Evolutionary conservation across 2,329 filamentous ascomycete genomes (phyloP), one percentile per base, ranked within the genome.

Genomic region (Xylariales sp.): DNA sequence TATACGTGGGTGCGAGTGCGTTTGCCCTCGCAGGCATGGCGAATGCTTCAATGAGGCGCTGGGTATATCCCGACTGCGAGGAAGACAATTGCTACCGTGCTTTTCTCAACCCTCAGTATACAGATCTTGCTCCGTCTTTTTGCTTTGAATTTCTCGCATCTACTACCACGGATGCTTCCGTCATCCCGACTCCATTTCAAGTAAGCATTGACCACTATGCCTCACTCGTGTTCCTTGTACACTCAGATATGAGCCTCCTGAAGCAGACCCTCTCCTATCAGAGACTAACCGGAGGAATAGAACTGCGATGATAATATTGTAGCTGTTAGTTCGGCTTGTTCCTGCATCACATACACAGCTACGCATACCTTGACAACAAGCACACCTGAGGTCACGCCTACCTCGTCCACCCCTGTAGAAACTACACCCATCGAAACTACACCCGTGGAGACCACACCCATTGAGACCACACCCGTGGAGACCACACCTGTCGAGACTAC

Each of bases 11-110:
- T 59, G 61, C 72, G 48, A 62, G 70, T 39, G 72, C 69, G 60
- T 59, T 76, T 32, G 71, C 73, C 54, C 66, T 75, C 61, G 65
- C 64, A 28, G 71, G 71, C 54, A 62, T 73, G 41, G 55, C 72
- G 32, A 67, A 57, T 50, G 74, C 73, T 59, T 53, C 56, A 14
- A 28, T 67, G 36, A 72, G 59, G 62, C 69, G 59, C 34, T 67
- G 50, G 62, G 60, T 18, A 45, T 69, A 55, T 34, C 63, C 63
- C n/a, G 59, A 66, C 49, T 69, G 64, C 18, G 67, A 60, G 3
- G 49, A 49, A 18, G 63, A 69, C 34, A 69, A 69, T 54, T 69
- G 67, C 55, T 69, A 69, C 43, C 64, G 67, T 8, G 60, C 58
- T 16, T 63, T 72, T 5, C 18, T 66, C 39, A 66, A 69, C 55